A percentile compares a stretch with the other conserved stretches of the same genome.
Evolutionary conservation across 2,329 filamentous ascomycete genomes (phyloP).

Genomic region (Epichloe hybrida): DNA sequence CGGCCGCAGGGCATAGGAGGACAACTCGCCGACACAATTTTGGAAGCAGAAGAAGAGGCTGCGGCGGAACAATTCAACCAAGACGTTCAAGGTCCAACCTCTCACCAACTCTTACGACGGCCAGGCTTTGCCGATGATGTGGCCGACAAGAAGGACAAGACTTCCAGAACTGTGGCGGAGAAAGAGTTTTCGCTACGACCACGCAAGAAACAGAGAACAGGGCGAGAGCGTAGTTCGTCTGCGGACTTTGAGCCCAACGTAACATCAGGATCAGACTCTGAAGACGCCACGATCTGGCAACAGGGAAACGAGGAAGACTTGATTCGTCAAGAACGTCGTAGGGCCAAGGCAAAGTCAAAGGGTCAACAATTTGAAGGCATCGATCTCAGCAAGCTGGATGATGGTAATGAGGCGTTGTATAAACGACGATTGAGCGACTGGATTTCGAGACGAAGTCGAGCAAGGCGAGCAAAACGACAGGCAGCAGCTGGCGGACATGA

Average conservation of each 20-base stretch:
- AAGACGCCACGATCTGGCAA: conserved; percentile 23
- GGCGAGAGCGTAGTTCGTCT: conserved; percentile 24
- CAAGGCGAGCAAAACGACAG: conserved; percentile 26
- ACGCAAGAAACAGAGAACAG: conserved; percentile 38
- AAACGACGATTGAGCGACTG: conserved; percentile 62
- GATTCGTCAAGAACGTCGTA: conserved; percentile 25
- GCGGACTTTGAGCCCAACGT: conserved; percentile 32
- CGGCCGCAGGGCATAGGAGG: conserved; percentile 48
- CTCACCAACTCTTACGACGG: conserved; percentile 58
- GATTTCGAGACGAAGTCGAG: conserved; percentile 40
- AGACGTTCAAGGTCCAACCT: conserved; percentile 36
- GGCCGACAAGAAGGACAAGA: conserved; percentile 1
- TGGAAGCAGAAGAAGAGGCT: conserved; percentile 69
- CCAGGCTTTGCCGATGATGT: conserved; percentile 50
- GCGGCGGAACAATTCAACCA: conserved; percentile 27
- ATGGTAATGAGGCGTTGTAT: conserved; percentile 77
- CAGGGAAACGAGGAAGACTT: conserved; percentile 26
- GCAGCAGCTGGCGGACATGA: conserved; percentile 17
- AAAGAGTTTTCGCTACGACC: conserved; percentile 45
- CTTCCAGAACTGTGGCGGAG: conserved; percentile 14
- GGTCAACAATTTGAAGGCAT: conserved; percentile 25
- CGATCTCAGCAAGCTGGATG: conserved; percentile 55
- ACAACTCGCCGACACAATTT: conserved; percentile 60
- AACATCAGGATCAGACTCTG: conserved; percentile 18
- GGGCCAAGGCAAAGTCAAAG: conserved; percentile 27